Evolutionary conservation across 441 rosid genomes (phyloP).

Genomic region (Brassica hybrid): DNA sequence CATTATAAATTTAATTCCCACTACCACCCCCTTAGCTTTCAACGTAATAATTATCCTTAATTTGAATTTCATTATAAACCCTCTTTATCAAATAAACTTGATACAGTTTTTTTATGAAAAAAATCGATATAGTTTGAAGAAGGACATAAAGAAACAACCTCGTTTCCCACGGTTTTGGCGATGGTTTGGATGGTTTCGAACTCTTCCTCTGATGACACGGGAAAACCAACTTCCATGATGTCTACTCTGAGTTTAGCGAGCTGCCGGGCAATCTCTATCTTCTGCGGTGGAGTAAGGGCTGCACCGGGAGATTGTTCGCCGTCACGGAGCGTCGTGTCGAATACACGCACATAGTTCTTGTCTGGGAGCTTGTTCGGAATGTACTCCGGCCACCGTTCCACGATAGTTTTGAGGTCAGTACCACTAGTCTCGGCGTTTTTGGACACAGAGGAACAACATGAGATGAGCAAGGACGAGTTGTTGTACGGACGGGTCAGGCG

Average conservation of each 20-base stretch:
- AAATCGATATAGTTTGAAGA: not conserved
- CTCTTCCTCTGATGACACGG: constrained; percentile 79
- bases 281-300: constrained; percentile 77
- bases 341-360: constrained; percentile 48
- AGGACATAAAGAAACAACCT: constrained; percentile 24
- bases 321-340: constrained; percentile 91
- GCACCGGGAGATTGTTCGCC: constrained; percentile 84
- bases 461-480: constrained; percentile 1
- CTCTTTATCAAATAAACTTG: too few relatives aligned
- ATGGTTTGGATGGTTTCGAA: constrained; percentile 74
- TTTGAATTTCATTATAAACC: too few relatives aligned
- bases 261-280: constrained; percentile 78
- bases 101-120: too few relatives aligned
- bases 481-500: constrained; percentile 2
- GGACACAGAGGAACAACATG: constrained; percentile 20
- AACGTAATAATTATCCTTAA: too few relatives aligned
- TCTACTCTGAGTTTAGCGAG: constrained; percentile 85
- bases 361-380: constrained; percentile 54
- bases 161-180: constrained; percentile 65
- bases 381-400: constrained; percentile 54
- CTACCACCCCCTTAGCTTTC: too few relatives aligned
- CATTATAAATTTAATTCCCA: too few relatives aligned
- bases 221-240: constrained; percentile 88
- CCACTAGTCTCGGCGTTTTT: not conserved
- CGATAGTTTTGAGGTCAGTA: too few relatives aligned